Conservation (phyloP, 176 grass and related monocot species). For the Cymbopogon citratus region DNA sequence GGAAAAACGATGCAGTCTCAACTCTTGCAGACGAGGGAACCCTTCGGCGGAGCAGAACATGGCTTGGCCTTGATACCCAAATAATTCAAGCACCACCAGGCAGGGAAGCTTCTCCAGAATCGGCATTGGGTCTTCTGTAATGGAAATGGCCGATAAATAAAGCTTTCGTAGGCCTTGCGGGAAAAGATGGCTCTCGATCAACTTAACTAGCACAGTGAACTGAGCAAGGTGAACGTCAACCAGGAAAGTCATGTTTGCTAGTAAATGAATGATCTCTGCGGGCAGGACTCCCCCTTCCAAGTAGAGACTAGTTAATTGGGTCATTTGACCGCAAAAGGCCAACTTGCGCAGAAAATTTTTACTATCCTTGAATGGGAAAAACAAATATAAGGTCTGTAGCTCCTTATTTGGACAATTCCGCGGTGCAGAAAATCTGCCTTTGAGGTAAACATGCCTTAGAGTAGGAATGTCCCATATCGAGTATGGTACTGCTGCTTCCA, state of each 20-base stretch:
- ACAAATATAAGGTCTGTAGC: not conserved
- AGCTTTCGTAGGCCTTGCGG: not conserved
- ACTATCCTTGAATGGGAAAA: not conserved
- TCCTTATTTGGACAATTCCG: not conserved
- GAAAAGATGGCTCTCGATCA: not conserved
- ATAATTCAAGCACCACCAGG: not conserved
- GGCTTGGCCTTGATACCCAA: not conserved
- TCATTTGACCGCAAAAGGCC: not conserved
- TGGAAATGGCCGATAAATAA: not conserved
- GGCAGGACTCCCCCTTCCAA: fast-evolving
- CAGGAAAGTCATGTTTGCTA: not conserved
- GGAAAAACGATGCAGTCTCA: not conserved
- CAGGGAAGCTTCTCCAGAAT: constrained; percentile 28
- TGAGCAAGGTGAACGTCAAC: not conserved
- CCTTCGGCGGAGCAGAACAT: not conserved
- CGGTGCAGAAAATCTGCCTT: not conserved
- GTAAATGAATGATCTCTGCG: not conserved
- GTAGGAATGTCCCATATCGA: constrained; percentile 34
- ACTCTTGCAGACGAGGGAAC: not conserved
- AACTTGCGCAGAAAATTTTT: not conserved
- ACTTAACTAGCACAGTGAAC: not conserved
- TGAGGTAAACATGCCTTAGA: constrained; percentile 18
- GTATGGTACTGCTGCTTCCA: constrained; percentile 14
- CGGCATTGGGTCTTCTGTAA: not conserved
- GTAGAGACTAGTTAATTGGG: too few relatives aligned